Evolutionary conservation across 2,329 filamentous ascomycete genomes (phyloP).

Genomic region (Didymellaceae sp.): DNA sequence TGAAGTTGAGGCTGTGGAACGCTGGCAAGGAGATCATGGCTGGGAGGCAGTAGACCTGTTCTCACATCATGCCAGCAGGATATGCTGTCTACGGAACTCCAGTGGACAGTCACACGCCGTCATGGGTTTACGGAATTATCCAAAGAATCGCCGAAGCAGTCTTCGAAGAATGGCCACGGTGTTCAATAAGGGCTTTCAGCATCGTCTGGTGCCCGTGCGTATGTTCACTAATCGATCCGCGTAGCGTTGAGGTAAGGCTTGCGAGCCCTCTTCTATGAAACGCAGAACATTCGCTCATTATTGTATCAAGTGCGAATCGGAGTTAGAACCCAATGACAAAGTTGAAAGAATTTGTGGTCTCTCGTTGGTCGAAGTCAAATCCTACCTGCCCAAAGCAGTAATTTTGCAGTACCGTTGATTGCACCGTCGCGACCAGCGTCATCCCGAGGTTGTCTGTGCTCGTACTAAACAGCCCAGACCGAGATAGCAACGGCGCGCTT

Average conservation of each 20-base stretch:
- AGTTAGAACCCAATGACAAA: not conserved
- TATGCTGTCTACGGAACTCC: too few relatives aligned
- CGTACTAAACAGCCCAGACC: not conserved
- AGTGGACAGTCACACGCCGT: too few relatives aligned
- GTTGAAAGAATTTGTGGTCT: too few relatives aligned
- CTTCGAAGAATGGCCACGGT: not conserved
- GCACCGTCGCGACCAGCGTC: not conserved
- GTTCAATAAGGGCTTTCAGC: not conserved
- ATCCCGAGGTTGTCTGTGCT: not conserved
- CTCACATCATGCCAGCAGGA: too few relatives aligned
- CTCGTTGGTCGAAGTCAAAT: not conserved
- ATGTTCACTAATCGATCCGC: not conserved
- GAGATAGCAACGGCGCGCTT: too few relatives aligned
- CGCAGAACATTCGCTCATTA: not conserved
- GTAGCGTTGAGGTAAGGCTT: not conserved
- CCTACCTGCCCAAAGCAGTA: not conserved
- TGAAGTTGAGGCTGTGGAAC: constrained; percentile 21
- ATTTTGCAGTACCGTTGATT: not conserved
- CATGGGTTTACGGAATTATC: too few relatives aligned
- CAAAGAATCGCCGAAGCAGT: too few relatives aligned
- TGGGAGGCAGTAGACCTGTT: too few relatives aligned
- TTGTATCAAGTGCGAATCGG: too few relatives aligned
- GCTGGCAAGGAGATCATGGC: not conserved
- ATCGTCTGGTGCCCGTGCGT: not conserved
- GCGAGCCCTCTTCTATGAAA: not conserved